A percentile compares a stretch with the other conserved stretches of the same genome.
Evolutionary conservation across 2,329 filamentous ascomycete genomes (phyloP).

Genomic region (Sporothrix humicola): DNA sequence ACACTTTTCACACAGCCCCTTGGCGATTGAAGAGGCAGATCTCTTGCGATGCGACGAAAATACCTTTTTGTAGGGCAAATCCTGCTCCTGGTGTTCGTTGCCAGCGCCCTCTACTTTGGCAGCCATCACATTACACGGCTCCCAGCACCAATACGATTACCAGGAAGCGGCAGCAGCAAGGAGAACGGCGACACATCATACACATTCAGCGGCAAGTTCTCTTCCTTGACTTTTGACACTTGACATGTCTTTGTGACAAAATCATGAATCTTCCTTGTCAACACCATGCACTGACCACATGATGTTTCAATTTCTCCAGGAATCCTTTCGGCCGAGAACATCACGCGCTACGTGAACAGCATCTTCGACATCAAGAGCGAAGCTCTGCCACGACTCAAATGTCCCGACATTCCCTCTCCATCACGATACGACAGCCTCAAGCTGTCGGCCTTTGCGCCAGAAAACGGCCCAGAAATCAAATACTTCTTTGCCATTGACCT

Average conservation of each 20-base stretch:
- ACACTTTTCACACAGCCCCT: not conserved
- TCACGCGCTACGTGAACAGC: slow-evolving; percentile 36
- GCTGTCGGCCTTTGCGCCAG: not conserved
- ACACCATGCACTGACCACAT: not conserved
- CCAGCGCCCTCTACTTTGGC: slow-evolving; percentile 34
- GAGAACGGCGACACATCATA: not conserved
- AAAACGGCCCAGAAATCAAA: slow-evolving; percentile 17
- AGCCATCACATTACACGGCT: slow-evolving; percentile 30
- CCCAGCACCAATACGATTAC: not conserved
- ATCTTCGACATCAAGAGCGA: slow-evolving; percentile 36
- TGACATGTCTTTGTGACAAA: not conserved
- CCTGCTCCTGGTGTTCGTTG: slow-evolving; percentile 34
- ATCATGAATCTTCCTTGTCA: not conserved
- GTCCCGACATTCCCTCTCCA: slow-evolving; percentile 19
- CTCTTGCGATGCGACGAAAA: slow-evolving; percentile 34
- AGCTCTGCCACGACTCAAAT: slow-evolving; percentile 35
- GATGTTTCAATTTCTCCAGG: not conserved
- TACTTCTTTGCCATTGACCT: slow-evolving; percentile 63
- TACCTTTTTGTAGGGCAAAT: slow-evolving; percentile 31
- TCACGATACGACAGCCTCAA: slow-evolving; percentile 36
- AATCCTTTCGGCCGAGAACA: slow-evolving; percentile 13
- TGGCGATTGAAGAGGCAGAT: not conserved
- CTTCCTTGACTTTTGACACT: not conserved
- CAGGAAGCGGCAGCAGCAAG: not conserved
- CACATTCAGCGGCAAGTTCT: not conserved